A percentile compares a stretch with the other conserved stretches of the same genome.
Evolutionary conservation across 1,139 yeast genomes (phyloP).

Genomic region (Candida buenavistaensis): DNA sequence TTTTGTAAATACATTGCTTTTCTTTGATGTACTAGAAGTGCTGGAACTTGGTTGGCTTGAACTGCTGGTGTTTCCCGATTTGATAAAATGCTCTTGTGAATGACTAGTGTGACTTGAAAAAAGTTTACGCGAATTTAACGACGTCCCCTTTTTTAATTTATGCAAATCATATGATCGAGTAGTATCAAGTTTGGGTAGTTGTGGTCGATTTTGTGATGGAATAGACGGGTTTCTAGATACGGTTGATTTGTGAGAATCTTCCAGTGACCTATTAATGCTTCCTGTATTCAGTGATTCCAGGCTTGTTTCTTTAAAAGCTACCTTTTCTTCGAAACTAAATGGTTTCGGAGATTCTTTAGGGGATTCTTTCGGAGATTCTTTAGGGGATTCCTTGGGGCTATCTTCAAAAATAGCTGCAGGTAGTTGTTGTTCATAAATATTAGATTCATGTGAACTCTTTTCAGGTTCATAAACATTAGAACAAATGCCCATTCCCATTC

Average conservation of each 20-base stretch:
- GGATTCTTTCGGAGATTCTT: too few relatives aligned
- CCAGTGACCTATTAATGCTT: too few relatives aligned
- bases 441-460: not conserved
- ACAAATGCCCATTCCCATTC: conserved; percentile 25
- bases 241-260: too few relatives aligned
- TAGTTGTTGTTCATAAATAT: not conserved
- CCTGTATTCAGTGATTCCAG: not conserved
- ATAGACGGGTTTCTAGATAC: too few relatives aligned
- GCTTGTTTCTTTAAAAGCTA: too few relatives aligned
- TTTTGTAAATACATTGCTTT: conserved; percentile 32
- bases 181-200: conserved; percentile 11
- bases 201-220: conserved; percentile 9
- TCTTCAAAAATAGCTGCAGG: not conserved
- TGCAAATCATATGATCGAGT: conserved; percentile 11
- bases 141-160: conserved; percentile 5
- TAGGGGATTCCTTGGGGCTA: not conserved
- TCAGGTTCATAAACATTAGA: conserved; percentile 13
- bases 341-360: too few relatives aligned
- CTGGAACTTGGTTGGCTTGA: conserved; percentile 4
- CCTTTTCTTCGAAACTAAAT: too few relatives aligned
- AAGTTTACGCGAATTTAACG: conserved; percentile 7
- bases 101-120: conserved; percentile 8
- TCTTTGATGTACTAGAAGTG: conserved; percentile 18
- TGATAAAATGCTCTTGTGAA: not conserved
- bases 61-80: conserved; percentile 8